Evolutionary conservation across 129 eudicot genomes (phyloP), one percentile per base, ranked within the genome.

Genomic region (Artemisia argyi): DNA sequence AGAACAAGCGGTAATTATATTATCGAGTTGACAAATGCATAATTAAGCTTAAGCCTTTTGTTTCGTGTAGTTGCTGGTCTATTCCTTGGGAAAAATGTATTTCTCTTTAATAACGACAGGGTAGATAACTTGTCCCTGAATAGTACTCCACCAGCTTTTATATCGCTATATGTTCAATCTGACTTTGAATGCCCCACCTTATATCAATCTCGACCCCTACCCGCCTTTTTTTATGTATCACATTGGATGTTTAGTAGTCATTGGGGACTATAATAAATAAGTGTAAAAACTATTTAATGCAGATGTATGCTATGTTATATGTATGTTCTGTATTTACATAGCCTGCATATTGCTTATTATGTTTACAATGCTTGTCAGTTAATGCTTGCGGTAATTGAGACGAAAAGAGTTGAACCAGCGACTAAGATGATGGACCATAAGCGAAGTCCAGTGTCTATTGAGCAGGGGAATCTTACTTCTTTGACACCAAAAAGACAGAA

Each of bases 341-440:
- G 32, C 58, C 55, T 71, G 28, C 11, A 8, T 7, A 52, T 58
- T 6, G 0, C 11, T 56, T 14, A 1, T 61, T 9, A 13, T 53
- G 0, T 22, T 53, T 51, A 11, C 11, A 17, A 28, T 54, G 63
- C 69, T 16, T 14, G 61, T 48, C 61, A 59, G 80, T 49, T 70
- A 32, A 26, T 66, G 30, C 22, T 62, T 76, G 28, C 42, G 28
- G 32, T 66, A 70, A 17, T 70, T 61, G 83, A 55, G 75, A 68
- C 46, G 2, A 13, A 79, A 59, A 30, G 56, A 82, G 18, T 51
- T 58, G 17, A 59, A 32, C 4, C 30, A 16, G 69, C 50, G 16
- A 68, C 68, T 32, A 80, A 68, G 64, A 92, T 83, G 98, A 86
- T 89, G 92, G 83, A 85, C 82, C 98, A 86, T 46, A 89, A 89